A percentile compares a stretch with the other conserved stretches of the same genome.
phyloP scores from a whole-genome alignment of 306 rosid genomes.

The Cicer cuneatum region DNA sequence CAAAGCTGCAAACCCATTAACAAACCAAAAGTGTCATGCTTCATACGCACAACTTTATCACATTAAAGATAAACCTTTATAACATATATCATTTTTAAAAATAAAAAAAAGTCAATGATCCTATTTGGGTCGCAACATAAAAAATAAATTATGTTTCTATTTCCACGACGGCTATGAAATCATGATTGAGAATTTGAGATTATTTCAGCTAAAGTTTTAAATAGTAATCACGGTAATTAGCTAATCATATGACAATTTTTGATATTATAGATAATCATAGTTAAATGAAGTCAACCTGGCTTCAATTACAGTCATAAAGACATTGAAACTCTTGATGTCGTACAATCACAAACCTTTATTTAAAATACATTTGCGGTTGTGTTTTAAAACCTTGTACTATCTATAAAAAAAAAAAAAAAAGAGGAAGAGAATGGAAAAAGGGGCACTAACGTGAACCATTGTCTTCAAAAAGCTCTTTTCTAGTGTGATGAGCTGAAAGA shows the following conservation, averaged over 20 bases:
- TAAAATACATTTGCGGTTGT: neutral
- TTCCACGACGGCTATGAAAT: neutral
- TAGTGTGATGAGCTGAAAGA: conserved; percentile 60
- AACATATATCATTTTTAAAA: neutral
- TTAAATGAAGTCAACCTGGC: neutral
- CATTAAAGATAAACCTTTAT: neutral
- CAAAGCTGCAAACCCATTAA: conserved; percentile 57
- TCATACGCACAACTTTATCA: neutral
- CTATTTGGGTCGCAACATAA: neutral
- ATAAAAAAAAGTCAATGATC: neutral
- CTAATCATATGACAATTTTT: no score
- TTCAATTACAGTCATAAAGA: neutral
- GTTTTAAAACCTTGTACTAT: neutral
- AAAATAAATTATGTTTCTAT: neutral
- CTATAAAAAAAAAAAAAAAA: neutral
- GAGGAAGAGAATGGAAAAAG: neutral
- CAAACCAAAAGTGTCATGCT: neutral
- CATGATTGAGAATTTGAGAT: neutral
- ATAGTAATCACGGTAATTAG: neutral
- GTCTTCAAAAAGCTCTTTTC: conserved; percentile 65
- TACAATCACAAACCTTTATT: neutral
- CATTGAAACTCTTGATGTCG: neutral
- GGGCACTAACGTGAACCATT: conserved; percentile 67
- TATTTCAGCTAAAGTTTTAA: neutral
- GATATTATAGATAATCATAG: neutral